Evolutionary conservation across 208 protist genomes (phyloP).

Genomic region (Acanthamoeba royreba): DNA sequence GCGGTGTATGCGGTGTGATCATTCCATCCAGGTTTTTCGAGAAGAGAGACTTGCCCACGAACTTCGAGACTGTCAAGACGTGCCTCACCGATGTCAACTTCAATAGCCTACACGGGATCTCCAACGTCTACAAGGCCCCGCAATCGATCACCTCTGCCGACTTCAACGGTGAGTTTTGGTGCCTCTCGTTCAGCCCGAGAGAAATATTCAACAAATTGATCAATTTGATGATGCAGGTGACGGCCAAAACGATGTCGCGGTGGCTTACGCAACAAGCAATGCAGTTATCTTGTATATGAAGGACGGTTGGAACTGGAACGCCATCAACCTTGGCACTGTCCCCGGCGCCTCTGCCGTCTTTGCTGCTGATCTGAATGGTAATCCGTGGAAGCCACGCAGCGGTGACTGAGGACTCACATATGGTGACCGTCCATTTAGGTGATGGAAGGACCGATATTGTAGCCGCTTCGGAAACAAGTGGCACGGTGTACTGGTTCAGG

Average conservation of each 20-base stretch:
- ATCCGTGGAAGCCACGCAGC: too few species aligned
- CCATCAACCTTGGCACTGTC: not conserved
- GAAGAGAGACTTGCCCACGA: not conserved
- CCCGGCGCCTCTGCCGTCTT: not conserved
- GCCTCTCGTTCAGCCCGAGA: not conserved
- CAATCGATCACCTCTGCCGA: not conserved
- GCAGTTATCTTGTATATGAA: not conserved
- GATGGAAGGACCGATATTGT: not conserved
- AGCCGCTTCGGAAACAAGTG: not conserved
- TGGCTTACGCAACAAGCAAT: not conserved
- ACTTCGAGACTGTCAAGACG: not conserved
- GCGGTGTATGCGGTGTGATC: too few species aligned
- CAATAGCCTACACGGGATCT: not conserved
- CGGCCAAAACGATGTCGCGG: not conserved
- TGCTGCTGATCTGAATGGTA: not conserved
- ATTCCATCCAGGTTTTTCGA: not conserved
- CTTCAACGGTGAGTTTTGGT: not conserved
- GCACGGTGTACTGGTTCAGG: not conserved
- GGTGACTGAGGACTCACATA: too few species aligned
- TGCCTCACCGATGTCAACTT: not conserved
- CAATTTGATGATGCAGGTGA: not conserved
- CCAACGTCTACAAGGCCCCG: not conserved
- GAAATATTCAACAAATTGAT: not conserved
- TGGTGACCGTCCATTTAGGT: not conserved
- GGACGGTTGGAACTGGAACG: not conserved